Evolutionary conservation across 2,329 filamentous ascomycete species (phyloP), one percentile per base, ranked within the genome.

Genomic region (Ophiostoma fasciatum): DNA sequence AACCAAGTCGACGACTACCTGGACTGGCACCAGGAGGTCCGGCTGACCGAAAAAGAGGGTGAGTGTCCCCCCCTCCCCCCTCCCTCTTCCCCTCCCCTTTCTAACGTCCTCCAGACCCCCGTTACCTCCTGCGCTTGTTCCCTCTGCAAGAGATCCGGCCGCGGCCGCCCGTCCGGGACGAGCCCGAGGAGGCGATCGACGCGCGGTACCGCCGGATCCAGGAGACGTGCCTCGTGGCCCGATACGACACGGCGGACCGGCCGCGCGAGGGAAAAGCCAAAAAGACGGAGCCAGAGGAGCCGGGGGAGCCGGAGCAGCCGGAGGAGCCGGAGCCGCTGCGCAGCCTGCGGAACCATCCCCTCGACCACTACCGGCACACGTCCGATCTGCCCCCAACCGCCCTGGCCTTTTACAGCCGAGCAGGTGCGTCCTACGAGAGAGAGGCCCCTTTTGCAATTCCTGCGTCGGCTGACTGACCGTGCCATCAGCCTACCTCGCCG

Each of bases 11-110:
- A 87, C 48, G 69, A 79, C 40, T 88, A 85, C 49, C 64, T 92
- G 55, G 72, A 83, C 53, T 90, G 80, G 75, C 87, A 81, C 51
- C 74, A 82, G 49, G 64, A 66, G 39, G 78, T 66, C 30, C 82
- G 74, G 6, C 23, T 47, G 5, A 28, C 36, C 1, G 40, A 46
- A 7, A 37, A 32, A 32, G 33, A 41, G 13, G 45, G 45, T 46
- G n/a, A 3, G 42, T 34, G 13, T 11, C 10, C 25, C 11, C 8
- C 19, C 18, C 12, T 4, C 9, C 9, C 6, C 7, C 30, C 13
- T 10, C 6, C 3, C 18, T 18, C 6, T 8, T 18, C 7, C 17
- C 5, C 11, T 14, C 5, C n/a, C 15, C 11, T 14, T 7, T 3
- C 19, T 31, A 23, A 32, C 14, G 18, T 12, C 5, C 13, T 11